A percentile compares a stretch with the other conserved stretches of the same genome.
These are phyloP conservation scores for Lasiosphaeriaceae sp. DNA, from an alignment of 495 filamentous ascomycete genomes.

Conservation along the genomic window DNA sequence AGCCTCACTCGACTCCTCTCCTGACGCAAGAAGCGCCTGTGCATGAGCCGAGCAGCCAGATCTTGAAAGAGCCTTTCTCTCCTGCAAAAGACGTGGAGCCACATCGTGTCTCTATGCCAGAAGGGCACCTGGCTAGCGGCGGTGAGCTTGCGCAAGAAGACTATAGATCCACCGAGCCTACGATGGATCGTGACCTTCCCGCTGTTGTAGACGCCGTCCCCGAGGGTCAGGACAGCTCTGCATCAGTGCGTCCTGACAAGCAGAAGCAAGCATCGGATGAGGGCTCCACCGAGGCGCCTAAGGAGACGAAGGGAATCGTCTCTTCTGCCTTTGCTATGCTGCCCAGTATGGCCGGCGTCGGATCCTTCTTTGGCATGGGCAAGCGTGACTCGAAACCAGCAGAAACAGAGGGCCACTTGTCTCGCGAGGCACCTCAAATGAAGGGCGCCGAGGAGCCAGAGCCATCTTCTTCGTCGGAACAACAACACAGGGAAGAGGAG, in stretches of 20 bases:
- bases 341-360: constrained; percentile 16
- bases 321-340: constrained; percentile 15
- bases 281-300: not conserved
- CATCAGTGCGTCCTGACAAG: not conserved
- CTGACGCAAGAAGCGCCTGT: not conserved
- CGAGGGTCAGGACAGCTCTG: not conserved
- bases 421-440: constrained; percentile 11
- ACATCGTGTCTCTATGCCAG: constrained; percentile 5
- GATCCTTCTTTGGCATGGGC: constrained; percentile 18
- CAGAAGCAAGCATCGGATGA: not conserved
- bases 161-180: constrained; percentile 4
- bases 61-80: not conserved
- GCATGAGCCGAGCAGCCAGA: constrained; percentile 4
- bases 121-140: constrained; percentile 8
- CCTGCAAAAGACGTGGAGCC: constrained; percentile 16
- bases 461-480: not conserved
- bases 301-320: constrained; percentile 16
- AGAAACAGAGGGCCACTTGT: not conserved
- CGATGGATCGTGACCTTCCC: not conserved
- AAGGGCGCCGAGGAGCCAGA: constrained; percentile 1
- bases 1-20: not conserved
- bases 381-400: constrained; percentile 5
- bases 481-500: constrained; percentile 7
- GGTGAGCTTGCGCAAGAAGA: constrained; percentile 9
- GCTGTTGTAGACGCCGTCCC: constrained; percentile 1